These are phyloP conservation scores for Zygoascus ofunaensis DNA, from an alignment of 805 yeast species.

Conservation along the genomic window DNA sequence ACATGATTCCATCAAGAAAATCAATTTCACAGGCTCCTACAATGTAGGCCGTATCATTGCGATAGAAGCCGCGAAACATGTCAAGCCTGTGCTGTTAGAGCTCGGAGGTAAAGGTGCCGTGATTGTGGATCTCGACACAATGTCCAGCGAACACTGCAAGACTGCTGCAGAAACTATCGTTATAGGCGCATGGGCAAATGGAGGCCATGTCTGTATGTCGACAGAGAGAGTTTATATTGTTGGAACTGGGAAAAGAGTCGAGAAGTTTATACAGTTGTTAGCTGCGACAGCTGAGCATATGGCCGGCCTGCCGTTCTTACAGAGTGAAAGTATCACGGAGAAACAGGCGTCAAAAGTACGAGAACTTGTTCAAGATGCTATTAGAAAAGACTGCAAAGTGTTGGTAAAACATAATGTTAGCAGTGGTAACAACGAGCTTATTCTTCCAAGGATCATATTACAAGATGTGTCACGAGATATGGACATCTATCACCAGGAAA, in stretches of 20 bases:
- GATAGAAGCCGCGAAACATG: constrained; percentile 55
- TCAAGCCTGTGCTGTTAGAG: constrained; percentile 76
- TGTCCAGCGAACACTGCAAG: constrained; percentile 33
- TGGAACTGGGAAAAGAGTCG: constrained; percentile 21
- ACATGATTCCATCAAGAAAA: constrained; percentile 63
- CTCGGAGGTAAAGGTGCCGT: constrained; percentile 84
- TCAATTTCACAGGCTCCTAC: constrained; percentile 84
- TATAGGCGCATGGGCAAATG: constrained; percentile 64
- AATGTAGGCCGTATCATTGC: constrained; percentile 67
- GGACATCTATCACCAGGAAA: constrained; percentile 63
- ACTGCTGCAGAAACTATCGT: constrained; percentile 49
- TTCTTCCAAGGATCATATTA: constrained; percentile 41
- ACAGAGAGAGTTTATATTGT: constrained; percentile 74
- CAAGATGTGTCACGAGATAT: constrained; percentile 51
- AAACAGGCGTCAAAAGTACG: constrained; percentile 11
- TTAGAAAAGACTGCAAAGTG: constrained; percentile 55
- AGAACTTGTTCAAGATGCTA: constrained; percentile 46
- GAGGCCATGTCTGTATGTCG: constrained; percentile 84
- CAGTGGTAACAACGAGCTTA: constrained; percentile 41
- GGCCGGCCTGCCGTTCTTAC: not conserved
- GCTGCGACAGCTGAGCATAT: constrained; percentile 2
- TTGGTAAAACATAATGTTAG: constrained; percentile 62
- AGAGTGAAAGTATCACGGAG: constrained; percentile 4
- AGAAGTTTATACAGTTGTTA: constrained; percentile 47
- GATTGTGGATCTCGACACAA: constrained; percentile 65